Evolutionary conservation across 768 basidiomycete genomes (phyloP), one percentile per base, ranked within the genome.

Genomic region (Psilocybe cyanescens): DNA sequence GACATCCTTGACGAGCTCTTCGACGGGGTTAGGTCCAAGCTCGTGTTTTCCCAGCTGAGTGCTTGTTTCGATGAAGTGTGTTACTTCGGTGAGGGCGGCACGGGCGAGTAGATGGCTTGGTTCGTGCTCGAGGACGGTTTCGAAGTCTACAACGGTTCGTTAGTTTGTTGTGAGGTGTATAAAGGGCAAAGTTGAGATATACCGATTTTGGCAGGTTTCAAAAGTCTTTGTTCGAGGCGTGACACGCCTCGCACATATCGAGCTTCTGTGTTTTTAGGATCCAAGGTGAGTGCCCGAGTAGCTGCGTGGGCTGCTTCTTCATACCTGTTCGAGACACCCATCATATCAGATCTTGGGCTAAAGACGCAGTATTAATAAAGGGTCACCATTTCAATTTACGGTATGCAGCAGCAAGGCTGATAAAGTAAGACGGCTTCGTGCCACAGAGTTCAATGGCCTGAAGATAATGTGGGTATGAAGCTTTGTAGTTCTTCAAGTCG

Each of bases 201-300:
- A 45, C 74, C 77, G 16, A 70, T 71, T 62, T 74, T 72, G 33
- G 70, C 74, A 4, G 74, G 70, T 37, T 62, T 69, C 12, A 74
- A 57, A 8, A 74, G 62, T n/a, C 69, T 59, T 54, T 74, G 72
- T 47, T 77, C 78, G 49, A 78, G 71, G 4, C 79, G 73, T 7
- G 79, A 77, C 3, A 80, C 61, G 9, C 77, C 80, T 33, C 79
- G 74, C 58, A 77, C 68, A 60, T 77, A 81, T 16, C 80, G 74
- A 19, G 79, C 78, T 55, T 80, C 78, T 17, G 72, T 59, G 57
- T 74, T 73, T 62, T 72, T 73, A 5, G 80, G 79, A 39, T 81
- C 72, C 24, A 75, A 63, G 2, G 69, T 65, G 29, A 82, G 65
- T 0, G 79, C 79, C 17, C 72, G 68, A 6, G 74, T 74, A 11